These are phyloP conservation scores for Lactarius psammicola DNA, from an alignment of 768 basidiomycete species.

Conservation along the genomic window DNA sequence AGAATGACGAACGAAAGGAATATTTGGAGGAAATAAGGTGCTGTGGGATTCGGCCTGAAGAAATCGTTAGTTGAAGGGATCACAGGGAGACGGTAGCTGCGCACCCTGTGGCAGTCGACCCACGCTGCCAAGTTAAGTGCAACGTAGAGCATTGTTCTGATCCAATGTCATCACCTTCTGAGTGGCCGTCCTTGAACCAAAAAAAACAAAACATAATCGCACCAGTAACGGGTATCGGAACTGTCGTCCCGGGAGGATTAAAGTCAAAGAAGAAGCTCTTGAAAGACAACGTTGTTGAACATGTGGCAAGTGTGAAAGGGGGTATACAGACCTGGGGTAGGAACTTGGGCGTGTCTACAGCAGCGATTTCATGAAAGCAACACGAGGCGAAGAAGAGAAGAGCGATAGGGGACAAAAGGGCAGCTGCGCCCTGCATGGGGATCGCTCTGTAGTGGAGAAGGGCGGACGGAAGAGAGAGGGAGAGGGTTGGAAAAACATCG, in stretches of 20 bases:
- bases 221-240: slow-evolving; percentile 38
- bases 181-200: background rate
- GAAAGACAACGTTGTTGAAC: background rate
- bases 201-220: background rate
- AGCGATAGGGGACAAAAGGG: no score
- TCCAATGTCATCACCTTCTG: background rate
- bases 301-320: background rate
- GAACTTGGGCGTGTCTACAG: background rate
- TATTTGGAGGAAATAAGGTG: slow-evolving; percentile 60
- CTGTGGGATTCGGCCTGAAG: slow-evolving; percentile 50
- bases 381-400: background rate
- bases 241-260: slow-evolving; percentile 32
- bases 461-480: no score
- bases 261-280: slow-evolving; percentile 38
- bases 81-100: background rate
- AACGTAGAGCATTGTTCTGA: slow-evolving; percentile 38
- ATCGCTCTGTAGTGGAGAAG: background rate
- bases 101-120: slow-evolving; percentile 33
- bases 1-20: slow-evolving; percentile 53
- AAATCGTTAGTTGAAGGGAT: slow-evolving; percentile 6
- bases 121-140: slow-evolving; percentile 35
- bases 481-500: background rate
- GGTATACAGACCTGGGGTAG: slow-evolving; percentile 13
- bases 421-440: slow-evolving; percentile 1
- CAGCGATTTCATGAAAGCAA: background rate